These are phyloP conservation scores for Aspergillus jensenii DNA, from an alignment of 2,329 filamentous ascomycete species.

Conservation along the genomic window DNA sequence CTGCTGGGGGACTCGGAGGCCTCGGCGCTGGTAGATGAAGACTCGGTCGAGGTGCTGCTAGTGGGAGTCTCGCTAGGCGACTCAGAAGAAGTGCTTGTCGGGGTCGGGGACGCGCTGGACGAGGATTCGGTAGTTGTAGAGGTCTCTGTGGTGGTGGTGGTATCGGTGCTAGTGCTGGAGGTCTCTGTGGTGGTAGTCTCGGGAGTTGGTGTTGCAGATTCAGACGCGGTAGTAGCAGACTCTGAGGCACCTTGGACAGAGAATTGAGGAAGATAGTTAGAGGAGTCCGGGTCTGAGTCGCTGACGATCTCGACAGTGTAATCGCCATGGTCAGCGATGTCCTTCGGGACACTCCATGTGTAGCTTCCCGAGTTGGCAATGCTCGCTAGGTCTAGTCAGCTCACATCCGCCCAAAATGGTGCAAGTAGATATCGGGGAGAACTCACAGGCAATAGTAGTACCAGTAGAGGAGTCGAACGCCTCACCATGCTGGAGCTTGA, in stretches of 20 bases:
- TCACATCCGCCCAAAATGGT: neutral
- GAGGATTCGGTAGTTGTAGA: slow-evolving; percentile 19
- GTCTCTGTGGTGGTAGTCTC: slow-evolving; percentile 19
- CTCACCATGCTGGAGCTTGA: slow-evolving; percentile 50
- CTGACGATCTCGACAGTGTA: slow-evolving; percentile 57
- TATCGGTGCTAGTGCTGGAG: slow-evolving; percentile 26
- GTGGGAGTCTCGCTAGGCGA: slow-evolving; percentile 16
- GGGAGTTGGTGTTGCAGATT: slow-evolving; percentile 23
- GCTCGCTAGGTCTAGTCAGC: slow-evolving; percentile 34
- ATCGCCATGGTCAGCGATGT: slow-evolving; percentile 43
- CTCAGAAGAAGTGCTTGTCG: slow-evolving; percentile 17
- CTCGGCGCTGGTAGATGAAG: slow-evolving; percentile 17
- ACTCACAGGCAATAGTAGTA: slow-evolving; percentile 45
- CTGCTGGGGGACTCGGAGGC: slow-evolving; percentile 20
- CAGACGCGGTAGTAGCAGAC: slow-evolving; percentile 29
- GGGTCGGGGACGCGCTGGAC: slow-evolving; percentile 23
- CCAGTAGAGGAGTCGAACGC: slow-evolving; percentile 44
- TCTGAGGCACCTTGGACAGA: slow-evolving; percentile 45
- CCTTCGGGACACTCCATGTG: slow-evolving; percentile 47
- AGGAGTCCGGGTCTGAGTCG: slow-evolving; percentile 42
- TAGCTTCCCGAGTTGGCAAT: slow-evolving; percentile 52
- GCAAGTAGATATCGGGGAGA: neutral
- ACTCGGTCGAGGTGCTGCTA: slow-evolving; percentile 22
- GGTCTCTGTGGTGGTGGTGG: slow-evolving; percentile 23
- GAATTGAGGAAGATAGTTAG: slow-evolving; percentile 57